Evolutionary conservation across 108 stramenopile species (phyloP).

Genomic region (Fragilaria crotonensis): DNA sequence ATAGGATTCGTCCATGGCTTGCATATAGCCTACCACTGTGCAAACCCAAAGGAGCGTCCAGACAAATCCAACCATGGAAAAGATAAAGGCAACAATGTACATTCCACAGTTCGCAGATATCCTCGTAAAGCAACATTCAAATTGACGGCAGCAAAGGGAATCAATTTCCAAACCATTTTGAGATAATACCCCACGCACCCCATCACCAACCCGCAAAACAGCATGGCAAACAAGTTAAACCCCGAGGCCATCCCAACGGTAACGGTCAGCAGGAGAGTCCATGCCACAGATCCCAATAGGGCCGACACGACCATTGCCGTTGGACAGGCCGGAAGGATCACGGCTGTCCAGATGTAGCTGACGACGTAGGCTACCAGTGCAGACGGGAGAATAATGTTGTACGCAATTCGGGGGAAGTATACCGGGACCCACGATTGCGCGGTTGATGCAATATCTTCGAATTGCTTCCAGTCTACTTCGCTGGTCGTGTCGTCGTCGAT

Average conservation of each 20-base stretch:
- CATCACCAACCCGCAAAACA: neutral
- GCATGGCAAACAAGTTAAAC: neutral
- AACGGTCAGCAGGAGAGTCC: neutral
- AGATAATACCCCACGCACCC: constrained; percentile 12
- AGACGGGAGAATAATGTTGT: neutral
- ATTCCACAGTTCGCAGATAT: constrained; percentile 37
- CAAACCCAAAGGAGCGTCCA: constrained; percentile 63
- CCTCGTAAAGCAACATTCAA: constrained; percentile 32
- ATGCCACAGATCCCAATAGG: neutral
- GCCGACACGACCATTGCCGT: neutral
- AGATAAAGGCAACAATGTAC: constrained; percentile 27
- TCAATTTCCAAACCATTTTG: constrained; percentile 30
- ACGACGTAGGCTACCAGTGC: neutral
- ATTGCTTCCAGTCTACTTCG: too few species aligned
- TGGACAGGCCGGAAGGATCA: neutral
- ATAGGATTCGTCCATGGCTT: too few species aligned
- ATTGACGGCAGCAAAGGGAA: constrained; percentile 43
- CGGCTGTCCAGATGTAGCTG: neutral
- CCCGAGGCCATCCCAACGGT: neutral
- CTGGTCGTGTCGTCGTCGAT: constrained; percentile 19
- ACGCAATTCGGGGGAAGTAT: too few species aligned
- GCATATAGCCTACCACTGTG: constrained; percentile 28
- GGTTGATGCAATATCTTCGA: too few species aligned
- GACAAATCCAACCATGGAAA: constrained; percentile 31
- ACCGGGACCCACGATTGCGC: too few species aligned